Percentiles rank a stretch among this genome's conserved stretches.
phyloP scores from a whole-genome alignment of 2,329 filamentous ascomycete genomes.

The Xylariaceae sp. region DNA sequence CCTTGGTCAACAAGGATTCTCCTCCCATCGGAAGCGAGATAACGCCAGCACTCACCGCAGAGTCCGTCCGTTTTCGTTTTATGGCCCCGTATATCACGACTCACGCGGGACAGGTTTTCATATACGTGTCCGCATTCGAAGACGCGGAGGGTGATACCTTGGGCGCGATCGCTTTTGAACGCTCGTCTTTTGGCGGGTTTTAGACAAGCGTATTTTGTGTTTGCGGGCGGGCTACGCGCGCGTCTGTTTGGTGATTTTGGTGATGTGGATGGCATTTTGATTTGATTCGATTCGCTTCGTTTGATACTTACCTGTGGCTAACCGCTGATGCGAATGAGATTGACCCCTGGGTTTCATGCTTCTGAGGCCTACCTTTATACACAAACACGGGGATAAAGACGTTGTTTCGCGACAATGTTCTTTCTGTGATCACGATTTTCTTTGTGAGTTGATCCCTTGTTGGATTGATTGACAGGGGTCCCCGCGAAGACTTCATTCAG shows the following conservation, averaged over 20 bases:
- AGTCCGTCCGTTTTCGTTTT: background rate
- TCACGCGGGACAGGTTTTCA: background rate
- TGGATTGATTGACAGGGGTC: background rate
- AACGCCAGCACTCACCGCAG: constrained; percentile 10
- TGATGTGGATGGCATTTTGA: too few species aligned
- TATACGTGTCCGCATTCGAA: constrained; percentile 13
- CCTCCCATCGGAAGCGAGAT: constrained; percentile 2
- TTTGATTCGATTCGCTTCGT: too few species aligned
- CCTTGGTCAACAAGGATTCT: background rate
- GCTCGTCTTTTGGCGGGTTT: constrained; percentile 3
- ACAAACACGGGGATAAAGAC: background rate
- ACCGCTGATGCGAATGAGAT: too few species aligned
- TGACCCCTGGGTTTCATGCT: too few species aligned
- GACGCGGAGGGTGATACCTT: background rate
- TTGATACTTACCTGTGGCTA: too few species aligned
- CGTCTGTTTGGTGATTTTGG: too few species aligned
- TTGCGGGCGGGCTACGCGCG: background rate
- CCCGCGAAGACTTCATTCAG: background rate
- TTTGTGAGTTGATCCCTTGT: background rate
- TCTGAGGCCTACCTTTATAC: background rate
- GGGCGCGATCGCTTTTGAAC: background rate
- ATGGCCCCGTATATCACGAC: background rate
- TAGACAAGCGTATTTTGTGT: constrained; percentile 9
- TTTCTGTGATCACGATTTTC: background rate
- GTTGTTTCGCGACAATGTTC: background rate